A percentile compares a stretch with the other conserved stretches of the same genome.
phyloP scores from a whole-genome alignment of 2,329 filamentous ascomycete genomes.

The Whalleya microplaca region DNA sequence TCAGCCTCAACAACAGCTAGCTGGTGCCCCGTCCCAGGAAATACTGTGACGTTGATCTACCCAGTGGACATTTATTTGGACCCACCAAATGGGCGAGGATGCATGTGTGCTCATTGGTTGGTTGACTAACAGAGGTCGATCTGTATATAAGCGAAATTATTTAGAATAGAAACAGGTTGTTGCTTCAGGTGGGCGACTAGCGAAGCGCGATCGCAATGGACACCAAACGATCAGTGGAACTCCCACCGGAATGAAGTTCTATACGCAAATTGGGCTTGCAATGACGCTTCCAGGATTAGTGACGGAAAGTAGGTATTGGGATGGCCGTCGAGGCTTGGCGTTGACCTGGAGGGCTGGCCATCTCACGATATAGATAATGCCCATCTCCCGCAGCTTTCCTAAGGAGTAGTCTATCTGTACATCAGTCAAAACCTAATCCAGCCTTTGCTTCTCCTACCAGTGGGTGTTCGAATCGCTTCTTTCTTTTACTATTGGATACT shows the following conservation, averaged over 20 bases:
- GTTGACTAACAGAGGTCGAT: slow-evolving; percentile 18
- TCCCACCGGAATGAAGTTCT: background rate
- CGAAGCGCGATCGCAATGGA: background rate
- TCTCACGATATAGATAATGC: background rate
- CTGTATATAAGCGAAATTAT: slow-evolving; percentile 21
- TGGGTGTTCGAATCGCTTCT: background rate
- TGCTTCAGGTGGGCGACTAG: background rate
- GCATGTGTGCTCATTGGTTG: background rate
- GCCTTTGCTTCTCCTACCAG: background rate
- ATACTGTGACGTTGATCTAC: slow-evolving; percentile 14
- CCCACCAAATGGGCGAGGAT: background rate
- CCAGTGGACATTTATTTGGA: background rate
- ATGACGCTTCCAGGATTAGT: background rate
- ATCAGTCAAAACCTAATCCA: background rate
- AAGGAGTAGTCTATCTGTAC: background rate
- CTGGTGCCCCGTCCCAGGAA: slow-evolving; percentile 2
- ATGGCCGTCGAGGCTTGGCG: background rate
- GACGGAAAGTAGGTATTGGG: background rate
- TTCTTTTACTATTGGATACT: background rate
- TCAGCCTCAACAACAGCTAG: slow-evolving; percentile 17
- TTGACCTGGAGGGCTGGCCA: background rate
- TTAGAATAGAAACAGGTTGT: slow-evolving; percentile 20
- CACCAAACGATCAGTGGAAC: background rate
- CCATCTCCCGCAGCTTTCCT: background rate
- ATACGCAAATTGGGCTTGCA: background rate